Conservation (phyloP, 2,329 filamentous ascomycete genomes). For the Phaeosphaeria sp. region DNA sequence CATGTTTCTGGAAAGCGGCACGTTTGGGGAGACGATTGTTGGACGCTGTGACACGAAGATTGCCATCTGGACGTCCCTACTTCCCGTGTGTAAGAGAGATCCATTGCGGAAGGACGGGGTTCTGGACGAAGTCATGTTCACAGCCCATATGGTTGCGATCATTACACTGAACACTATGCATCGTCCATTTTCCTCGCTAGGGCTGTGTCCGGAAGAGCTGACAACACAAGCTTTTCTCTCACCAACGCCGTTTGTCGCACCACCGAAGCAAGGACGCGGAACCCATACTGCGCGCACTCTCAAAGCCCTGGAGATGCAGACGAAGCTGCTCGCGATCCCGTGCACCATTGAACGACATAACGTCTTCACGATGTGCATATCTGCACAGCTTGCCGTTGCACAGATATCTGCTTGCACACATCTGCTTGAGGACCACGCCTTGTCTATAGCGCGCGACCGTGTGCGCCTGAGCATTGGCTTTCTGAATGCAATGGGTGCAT, state of each 20-base stretch:
- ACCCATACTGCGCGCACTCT: constrained; percentile 80
- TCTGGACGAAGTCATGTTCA: constrained; percentile 88
- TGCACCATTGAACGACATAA: constrained; percentile 74
- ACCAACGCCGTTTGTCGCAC: constrained; percentile 57
- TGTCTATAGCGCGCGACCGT: constrained; percentile 72
- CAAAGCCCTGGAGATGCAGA: constrained; percentile 77
- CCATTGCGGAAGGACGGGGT: constrained; percentile 71
- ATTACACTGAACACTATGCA: constrained; percentile 48
- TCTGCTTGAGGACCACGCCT: constrained; percentile 57
- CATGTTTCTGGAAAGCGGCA: constrained; percentile 30
- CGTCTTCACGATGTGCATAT: constrained; percentile 37
- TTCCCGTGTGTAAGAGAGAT: constrained; percentile 75
- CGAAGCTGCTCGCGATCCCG: constrained; percentile 75
- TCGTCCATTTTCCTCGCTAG: constrained; percentile 45
- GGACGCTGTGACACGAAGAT: constrained; percentile 70
- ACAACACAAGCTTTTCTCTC: constrained; percentile 65
- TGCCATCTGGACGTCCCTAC: constrained; percentile 76
- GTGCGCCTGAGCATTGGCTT: constrained; percentile 80
- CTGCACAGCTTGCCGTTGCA: constrained; percentile 35
- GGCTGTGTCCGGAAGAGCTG: constrained; percentile 38
- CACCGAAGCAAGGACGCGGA: constrained; percentile 50
- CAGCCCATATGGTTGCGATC: constrained; percentile 78
- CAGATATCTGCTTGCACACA: constrained; percentile 69
- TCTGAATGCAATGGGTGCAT: constrained; percentile 68
- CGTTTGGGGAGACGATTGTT: constrained; percentile 60